Base-by-base conservation (phyloP, 192 early-diverging fungal genomes). In the Mortierella antarctica region DNA sequence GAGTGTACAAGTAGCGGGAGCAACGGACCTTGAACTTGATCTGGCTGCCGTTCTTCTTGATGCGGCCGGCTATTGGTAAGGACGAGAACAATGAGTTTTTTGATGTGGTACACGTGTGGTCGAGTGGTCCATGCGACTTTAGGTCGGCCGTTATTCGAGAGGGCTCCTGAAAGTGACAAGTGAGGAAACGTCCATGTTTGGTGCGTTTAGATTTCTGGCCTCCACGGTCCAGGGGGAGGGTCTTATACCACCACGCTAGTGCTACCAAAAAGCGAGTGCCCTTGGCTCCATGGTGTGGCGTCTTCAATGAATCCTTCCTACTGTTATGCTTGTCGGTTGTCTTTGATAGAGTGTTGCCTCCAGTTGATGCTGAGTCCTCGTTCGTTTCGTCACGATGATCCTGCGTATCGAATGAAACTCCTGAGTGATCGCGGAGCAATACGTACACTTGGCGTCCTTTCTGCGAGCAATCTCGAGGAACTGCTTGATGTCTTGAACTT, bases 11-110 rank as follows among this genome's bases (percentile, higher is more conserved):
- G 92, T 96, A 98, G 74, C 91, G 91, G 72, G 97, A 96, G 93
- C 97, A 97, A 86, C 97, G 91, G 79, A 99, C 93, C 95, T 99
- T 99, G 93, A 99, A 98, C 92, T 99, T 99, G 92, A 88, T 87
- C 74, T 94, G 81, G 73, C 88, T 88, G 64, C 76, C 70, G 73
- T 83, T 83, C 73, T 83, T 83, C 95, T 98, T 98, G 86, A 99
- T 93, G 84, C 93, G 93, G 69, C 95, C 92, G 82, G 92, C 86
- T 89, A 82, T 40, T 63, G 18, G 41, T 42, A 17, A 55, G 18
- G 2, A 63, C 44, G 57, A 45, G 5, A 57, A 20, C 1, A 45
- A 15, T 69, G n/a, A 69, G 67, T 59, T 49, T 10, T 51, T 17
- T 39, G 8, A 50, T 18, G 39, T 31, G 31, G 31, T 31, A 31